Evolutionary conservation across 2,329 filamentous ascomycete genomes (phyloP), one percentile per base, ranked within the genome.

Genomic region (Monilinia vaccinii-corymbosi): DNA sequence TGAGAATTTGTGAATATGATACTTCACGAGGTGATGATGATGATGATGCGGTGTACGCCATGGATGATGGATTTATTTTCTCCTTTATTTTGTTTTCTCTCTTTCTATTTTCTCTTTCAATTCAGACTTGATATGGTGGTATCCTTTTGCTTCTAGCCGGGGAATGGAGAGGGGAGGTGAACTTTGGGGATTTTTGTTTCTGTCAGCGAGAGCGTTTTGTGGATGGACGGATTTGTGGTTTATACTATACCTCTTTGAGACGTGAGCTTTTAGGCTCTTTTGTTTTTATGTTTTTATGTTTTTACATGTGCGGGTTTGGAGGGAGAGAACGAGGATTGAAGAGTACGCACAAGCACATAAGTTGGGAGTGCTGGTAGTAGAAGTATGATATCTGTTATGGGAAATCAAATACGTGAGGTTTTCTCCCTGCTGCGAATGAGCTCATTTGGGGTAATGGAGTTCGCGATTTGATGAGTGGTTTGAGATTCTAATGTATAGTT

Each of bases 181-280:
- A 18, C 7, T 52, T 34, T 9, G 21, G 18, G 25, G 36, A 32
- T 13, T 34, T 31, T 32, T 32, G 18, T 49, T 42, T 23, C 18
- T 32, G 13, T n/a, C 28, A 55, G 51, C 51, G 38, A 55, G 38
- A 55, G 51, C 51, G 51, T 55, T 32, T 23, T 44, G 51, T 32
- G 51, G 28, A 55, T 32, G 51, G 28, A 55, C 21, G 51, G 51
- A 44, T 44, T 55, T 55, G 28, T 44, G 34, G 51, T 55, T 55
- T 55, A 55, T 55, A 55, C 51, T 55, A 55, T 55, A 55, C 51
- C 51, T 44, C 45, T 55, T 55, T 44, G 38, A 55, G 40, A 21
- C 13, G 32, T 55, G 38, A 23, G 28, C 51, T 44, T 21, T 32
- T 32, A 3, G 28, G 38, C 45, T 44, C 38, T 55, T 44, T 23